These are phyloP conservation scores for Aspergillus intermedius DNA, from an alignment of 2,329 filamentous ascomycete genomes.

Conservation along the genomic window DNA sequence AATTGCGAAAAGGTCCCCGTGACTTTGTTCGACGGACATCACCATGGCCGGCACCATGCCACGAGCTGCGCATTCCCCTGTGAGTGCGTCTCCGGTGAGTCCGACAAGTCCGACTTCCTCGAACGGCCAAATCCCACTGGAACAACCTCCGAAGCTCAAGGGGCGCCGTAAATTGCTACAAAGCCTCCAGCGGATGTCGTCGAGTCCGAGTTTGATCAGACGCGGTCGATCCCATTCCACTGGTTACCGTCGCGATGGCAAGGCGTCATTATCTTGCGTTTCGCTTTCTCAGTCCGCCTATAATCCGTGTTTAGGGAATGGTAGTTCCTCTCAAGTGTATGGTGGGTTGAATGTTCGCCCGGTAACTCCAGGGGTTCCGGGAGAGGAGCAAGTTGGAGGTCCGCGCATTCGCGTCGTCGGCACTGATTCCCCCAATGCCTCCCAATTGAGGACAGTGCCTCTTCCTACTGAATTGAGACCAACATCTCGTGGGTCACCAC, in stretches of 20 bases:
- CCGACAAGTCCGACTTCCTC: conserved; percentile 30
- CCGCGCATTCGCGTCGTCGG: conserved; percentile 52
- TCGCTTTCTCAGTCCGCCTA: conserved; percentile 52
- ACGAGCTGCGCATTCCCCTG: conserved; percentile 26
- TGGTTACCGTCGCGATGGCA: conserved; percentile 58
- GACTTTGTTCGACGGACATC: conserved; percentile 1
- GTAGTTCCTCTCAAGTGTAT: conserved; percentile 52
- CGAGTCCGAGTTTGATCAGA: conserved; percentile 64
- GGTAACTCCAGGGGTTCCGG: conserved; percentile 43
- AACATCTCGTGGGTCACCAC: conserved; percentile 34
- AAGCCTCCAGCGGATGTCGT: conserved; percentile 73
- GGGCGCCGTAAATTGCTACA: conserved; percentile 64
- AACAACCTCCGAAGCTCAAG: conserved; percentile 54
- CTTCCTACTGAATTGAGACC: conserved; percentile 59
- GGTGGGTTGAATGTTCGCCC: conserved; percentile 52
- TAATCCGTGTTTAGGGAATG: conserved; percentile 48
- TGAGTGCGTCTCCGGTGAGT: conserved; percentile 26
- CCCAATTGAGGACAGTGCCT: conserved; percentile 47
- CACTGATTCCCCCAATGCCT: conserved; percentile 36
- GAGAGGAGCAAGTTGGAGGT: conserved; percentile 45
- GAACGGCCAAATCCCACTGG: conserved; percentile 31
- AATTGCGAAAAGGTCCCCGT: not conserved
- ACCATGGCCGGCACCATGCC: conserved; percentile 26
- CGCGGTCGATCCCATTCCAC: conserved; percentile 59
- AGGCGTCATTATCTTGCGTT: conserved; percentile 59